Evolutionary conservation across 2,329 filamentous ascomycete species (phyloP).

Genomic region (Thelonectria discophora): DNA sequence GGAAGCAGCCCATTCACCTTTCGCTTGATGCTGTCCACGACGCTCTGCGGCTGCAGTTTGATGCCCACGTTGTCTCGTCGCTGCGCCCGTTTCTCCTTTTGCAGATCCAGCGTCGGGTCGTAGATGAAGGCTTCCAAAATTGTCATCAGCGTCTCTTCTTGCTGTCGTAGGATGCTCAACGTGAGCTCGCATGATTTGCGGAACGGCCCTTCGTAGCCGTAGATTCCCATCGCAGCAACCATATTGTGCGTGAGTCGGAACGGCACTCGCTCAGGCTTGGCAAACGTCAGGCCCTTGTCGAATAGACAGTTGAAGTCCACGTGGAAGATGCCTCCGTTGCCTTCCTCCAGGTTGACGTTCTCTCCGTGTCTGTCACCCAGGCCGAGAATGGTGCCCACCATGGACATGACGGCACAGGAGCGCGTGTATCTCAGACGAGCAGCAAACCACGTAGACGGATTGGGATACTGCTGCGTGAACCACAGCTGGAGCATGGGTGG

Average conservation of each 20-base stretch:
- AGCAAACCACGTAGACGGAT: slow-evolving; percentile 90
- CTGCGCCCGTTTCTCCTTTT: slow-evolving; percentile 67
- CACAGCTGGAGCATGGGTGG: slow-evolving; percentile 88
- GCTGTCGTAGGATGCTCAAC: slow-evolving; percentile 82
- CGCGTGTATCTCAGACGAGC: slow-evolving; percentile 90
- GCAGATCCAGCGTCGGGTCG: slow-evolving; percentile 93
- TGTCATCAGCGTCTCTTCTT: slow-evolving; percentile 96
- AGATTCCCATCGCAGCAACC: slow-evolving; percentile 95
- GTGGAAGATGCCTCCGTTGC: slow-evolving; percentile 92
- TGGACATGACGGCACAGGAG: slow-evolving; percentile 98
- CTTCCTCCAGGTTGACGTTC: slow-evolving; percentile 94
- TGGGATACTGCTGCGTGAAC: slow-evolving; percentile 95
- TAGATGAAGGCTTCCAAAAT: slow-evolving; percentile 97
- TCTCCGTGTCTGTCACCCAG: slow-evolving; percentile 96
- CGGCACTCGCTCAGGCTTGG: slow-evolving; percentile 92
- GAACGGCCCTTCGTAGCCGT: slow-evolving; percentile 93
- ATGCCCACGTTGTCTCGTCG: slow-evolving; percentile 53
- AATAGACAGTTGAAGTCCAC: slow-evolving; percentile 99
- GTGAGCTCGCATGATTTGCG: slow-evolving; percentile 90
- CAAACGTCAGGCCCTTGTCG: slow-evolving; percentile 95
- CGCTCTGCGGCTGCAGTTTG: slow-evolving; percentile 70
- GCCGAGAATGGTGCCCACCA: slow-evolving; percentile 93
- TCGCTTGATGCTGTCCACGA: slow-evolving; percentile 86
- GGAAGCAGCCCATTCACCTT: slow-evolving; percentile 87
- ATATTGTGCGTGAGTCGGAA: slow-evolving; percentile 99